phyloP scores from a whole-genome alignment of 441 rosid genomes.

The Bruguiera hainesii region DNA sequence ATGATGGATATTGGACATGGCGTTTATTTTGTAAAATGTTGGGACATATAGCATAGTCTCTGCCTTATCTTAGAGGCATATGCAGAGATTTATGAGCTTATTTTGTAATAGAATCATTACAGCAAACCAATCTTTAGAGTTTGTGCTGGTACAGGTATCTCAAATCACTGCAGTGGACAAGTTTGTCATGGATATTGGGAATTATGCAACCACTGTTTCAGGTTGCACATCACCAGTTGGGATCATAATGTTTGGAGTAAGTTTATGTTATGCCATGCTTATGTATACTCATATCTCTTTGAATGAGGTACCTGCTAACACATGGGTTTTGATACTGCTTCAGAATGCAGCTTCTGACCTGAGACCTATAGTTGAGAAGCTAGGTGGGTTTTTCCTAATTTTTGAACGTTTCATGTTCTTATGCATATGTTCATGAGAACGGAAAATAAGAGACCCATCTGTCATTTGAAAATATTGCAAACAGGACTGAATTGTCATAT shows the following conservation, averaged over 20 bases:
- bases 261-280: constrained; percentile 21
- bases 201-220: constrained; percentile 45
- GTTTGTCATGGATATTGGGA: constrained; percentile 59
- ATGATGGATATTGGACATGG: background rate
- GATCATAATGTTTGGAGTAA: constrained; percentile 74
- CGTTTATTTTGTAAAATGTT: background rate
- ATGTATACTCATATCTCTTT: constrained; percentile 12
- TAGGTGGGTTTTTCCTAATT: constrained; percentile 47
- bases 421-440: background rate
- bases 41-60: background rate
- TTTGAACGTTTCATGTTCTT: background rate
- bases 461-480: background rate
- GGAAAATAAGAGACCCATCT: background rate
- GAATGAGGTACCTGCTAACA: constrained; percentile 9
- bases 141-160: constrained; percentile 31
- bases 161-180: constrained; percentile 36
- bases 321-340: constrained; percentile 24
- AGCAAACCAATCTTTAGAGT: constrained; percentile 6
- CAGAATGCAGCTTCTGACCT: constrained; percentile 43
- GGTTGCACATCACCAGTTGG: constrained; percentile 54
- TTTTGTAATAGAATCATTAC: constrained; percentile 7
- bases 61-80: background rate
- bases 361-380: constrained; percentile 48
- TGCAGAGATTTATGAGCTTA: background rate
- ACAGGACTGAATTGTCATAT: background rate